Conservation (phyloP, 495 filamentous ascomycete genomes). For the Talaromyces thailandensis region DNA sequence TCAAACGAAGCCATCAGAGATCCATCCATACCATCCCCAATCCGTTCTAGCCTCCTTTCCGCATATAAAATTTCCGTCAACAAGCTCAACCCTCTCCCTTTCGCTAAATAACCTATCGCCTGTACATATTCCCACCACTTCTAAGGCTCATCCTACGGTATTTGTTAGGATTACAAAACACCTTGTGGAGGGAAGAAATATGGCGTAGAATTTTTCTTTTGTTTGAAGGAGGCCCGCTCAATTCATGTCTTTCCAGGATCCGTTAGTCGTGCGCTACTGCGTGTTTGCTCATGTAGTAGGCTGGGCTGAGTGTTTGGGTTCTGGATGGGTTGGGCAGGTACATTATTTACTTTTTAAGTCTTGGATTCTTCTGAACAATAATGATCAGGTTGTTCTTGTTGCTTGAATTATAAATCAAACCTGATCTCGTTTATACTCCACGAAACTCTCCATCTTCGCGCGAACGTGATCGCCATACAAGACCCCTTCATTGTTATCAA, state of each 20-base stretch:
- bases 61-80: background rate
- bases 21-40: background rate
- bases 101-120: background rate
- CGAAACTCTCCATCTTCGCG: conserved; percentile 38
- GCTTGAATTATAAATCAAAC: background rate
- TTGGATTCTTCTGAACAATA: background rate
- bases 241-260: background rate
- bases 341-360: background rate
- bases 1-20: no score
- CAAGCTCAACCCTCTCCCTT: background rate
- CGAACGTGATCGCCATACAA: conserved; percentile 36
- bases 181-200: conserved; percentile 4
- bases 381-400: background rate
- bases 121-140: conserved; percentile 1
- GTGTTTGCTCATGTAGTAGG: background rate
- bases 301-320: background rate
- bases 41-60: background rate
- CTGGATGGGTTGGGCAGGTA: background rate
- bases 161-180: background rate
- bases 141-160: background rate
- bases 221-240: background rate
- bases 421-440: conserved; percentile 19
- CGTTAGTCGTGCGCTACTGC: background rate
- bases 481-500: conserved; percentile 16
- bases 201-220: background rate